Evolutionary conservation across 2,329 filamentous ascomycete genomes (phyloP), one percentile per base, ranked within the genome.

Genomic region (Fusarium sp.): DNA sequence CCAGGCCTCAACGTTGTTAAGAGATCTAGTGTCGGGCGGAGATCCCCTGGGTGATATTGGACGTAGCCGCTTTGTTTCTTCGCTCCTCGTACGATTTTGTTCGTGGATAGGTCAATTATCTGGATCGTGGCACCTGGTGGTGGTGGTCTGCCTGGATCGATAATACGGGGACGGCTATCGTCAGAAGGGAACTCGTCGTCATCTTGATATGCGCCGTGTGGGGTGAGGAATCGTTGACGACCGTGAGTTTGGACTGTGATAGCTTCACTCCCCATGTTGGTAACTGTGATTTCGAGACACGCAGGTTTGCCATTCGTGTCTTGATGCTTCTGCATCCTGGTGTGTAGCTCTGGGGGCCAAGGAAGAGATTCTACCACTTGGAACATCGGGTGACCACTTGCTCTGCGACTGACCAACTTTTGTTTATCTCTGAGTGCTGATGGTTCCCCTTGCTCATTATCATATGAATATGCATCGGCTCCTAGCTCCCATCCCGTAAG

Each of bases 211-310:
- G 24, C 15, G 19, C 7, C 20, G 2, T 30, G 10, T 20, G 47
- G 47, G 15, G 11, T 30, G 34, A 50, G 47, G n/a, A 50, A 40
- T 3, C 36, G 24, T 40, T 50, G 36, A 19, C 17, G 12, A 30
- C 36, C 3, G 2, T 34, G 47, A 10, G 36, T 50, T n/a, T 50
- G 47, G 19, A 23, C 24, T n/a, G 7, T 40, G 10, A 50, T 30
- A 1, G 36, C 2, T 15, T 40, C 24, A 6, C 6, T 23, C 0
- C 24, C 36, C 4, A 12, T 30, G 23, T 30, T 40, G 19, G 8
- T 10, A 6, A 40, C 24, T 10, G 34, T 21, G n/a, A 40, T 17
- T 1, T 30, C 14, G 0, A 40, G 6, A 10, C 24, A 7, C 4
- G 4, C 8, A 5, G 15, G 0, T 6, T 24, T 6, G 15, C 17